Conservation (phyloP, 2,329 filamentous ascomycete species). For the Shiraia bambusicola region DNA sequence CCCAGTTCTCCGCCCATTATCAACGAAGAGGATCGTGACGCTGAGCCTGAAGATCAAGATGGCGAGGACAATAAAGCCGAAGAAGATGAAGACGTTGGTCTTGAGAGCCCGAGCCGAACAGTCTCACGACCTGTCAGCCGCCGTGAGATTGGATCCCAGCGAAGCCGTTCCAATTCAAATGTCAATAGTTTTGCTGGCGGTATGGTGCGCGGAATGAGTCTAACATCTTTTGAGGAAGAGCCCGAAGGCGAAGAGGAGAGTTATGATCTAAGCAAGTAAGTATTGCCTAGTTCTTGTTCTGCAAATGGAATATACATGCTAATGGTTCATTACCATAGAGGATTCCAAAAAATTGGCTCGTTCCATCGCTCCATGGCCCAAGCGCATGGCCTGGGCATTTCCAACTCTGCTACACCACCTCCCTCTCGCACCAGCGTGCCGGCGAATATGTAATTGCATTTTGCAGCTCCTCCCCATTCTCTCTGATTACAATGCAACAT, state of each 20-base stretch:
- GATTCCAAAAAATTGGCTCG: constrained; percentile 53
- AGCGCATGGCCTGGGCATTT: constrained; percentile 28
- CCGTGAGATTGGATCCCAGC: constrained; percentile 28
- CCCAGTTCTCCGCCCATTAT: constrained; percentile 40
- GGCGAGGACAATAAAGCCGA: constrained; percentile 31
- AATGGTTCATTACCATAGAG: constrained; percentile 40
- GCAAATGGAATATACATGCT: neutral
- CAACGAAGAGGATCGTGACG: constrained; percentile 20
- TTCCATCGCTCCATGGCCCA: constrained; percentile 46
- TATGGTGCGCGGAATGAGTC: constrained; percentile 40
- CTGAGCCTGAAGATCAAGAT: constrained; percentile 34
- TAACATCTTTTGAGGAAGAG: constrained; percentile 42
- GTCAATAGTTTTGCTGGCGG: constrained; percentile 33
- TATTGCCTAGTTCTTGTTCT: constrained; percentile 2
- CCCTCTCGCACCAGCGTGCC: constrained; percentile 26
- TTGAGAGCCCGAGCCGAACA: constrained; percentile 39
- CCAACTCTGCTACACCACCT: constrained; percentile 17
- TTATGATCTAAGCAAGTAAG: constrained; percentile 54
- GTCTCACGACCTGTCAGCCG: constrained; percentile 41
- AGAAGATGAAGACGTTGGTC: constrained; percentile 38
- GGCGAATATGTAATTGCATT: constrained; percentile 22
- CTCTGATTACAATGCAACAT: too few species aligned
- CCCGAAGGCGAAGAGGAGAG: constrained; percentile 49
- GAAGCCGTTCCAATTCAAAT: constrained; percentile 36
- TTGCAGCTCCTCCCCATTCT: too few species aligned